Base-by-base conservation (phyloP, 768 basidiomycete genomes). In the Tulasnella sp. region DNA sequence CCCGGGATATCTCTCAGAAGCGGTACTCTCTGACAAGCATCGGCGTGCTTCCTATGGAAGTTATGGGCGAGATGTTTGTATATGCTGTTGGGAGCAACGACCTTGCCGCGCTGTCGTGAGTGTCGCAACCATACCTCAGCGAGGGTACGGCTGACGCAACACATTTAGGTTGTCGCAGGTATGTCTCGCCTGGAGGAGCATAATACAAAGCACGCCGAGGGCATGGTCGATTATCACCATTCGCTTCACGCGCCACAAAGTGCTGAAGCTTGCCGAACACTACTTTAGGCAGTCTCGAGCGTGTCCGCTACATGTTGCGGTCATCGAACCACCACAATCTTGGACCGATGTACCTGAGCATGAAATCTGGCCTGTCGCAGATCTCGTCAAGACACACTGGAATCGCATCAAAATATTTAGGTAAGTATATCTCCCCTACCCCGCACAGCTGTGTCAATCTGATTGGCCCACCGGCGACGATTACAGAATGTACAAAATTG, bases 221-320 rank as follows among this genome's bases (percentile, higher is more conserved):
- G 56, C 56, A 4, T 59, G 56, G 56, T 59, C 47, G 21, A 48
- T 29, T 26, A 50, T 59, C 47, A 43, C 45, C 49, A 59, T 59
- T 30, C 44, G 56, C 19, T 41, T 59, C 30, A 59, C 47, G 10
- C 49, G 56, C 9, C 24, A n/a, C n/a, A 47, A 59, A 27, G 27
- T 45, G 11, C 21, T 47, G 45, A 47, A 29, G 30, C 47, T 59
- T 4, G 56, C 56, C 9, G 27, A 29, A 24, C 49, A 48, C 27
- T 59, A 30, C 47, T 59, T 59, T 21, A 26, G 49, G 9, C n/a
- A 32, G 15, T 49, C 56, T 19, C n/a, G 47, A 29, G 56, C 56
- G 4, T 59, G 56, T 29, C 56, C 56, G 23, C 56, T 59, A 4
- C 56, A 59, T 38, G 56, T 59, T 19, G 45, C 45, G 30, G 2